Percentiles rank a stretch among this genome's conserved stretches.
Evolutionary conservation across 106 monocot species (phyloP).

Genomic region (Agapanthus africanus): DNA sequence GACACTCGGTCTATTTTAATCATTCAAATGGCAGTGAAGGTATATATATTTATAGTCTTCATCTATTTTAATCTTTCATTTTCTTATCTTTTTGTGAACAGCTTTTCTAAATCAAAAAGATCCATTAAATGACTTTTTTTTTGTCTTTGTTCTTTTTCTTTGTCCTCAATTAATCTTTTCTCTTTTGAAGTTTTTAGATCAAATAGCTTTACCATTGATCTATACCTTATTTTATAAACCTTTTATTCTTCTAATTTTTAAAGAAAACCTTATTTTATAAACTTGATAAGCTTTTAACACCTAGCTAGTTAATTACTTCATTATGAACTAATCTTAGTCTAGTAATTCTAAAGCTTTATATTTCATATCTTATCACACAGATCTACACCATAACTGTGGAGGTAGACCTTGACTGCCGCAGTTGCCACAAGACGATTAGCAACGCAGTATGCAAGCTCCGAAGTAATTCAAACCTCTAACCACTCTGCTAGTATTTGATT

Average conservation of each 20-base stretch:
- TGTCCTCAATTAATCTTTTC: too few relatives aligned
- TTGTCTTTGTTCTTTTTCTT: too few relatives aligned
- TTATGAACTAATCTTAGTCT: background rate
- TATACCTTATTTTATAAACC: background rate
- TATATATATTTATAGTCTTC: background rate
- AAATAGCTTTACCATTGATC: background rate
- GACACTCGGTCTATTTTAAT: too few relatives aligned
- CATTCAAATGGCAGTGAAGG: background rate
- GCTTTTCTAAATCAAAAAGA: too few relatives aligned
- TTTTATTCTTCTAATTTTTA: background rate
- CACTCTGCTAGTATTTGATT: background rate
- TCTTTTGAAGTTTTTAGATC: too few relatives aligned
- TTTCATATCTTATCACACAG: background rate
- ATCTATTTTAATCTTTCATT: too few relatives aligned
- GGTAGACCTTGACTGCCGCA: slow-evolving; percentile 22
- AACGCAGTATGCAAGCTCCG: slow-evolving; percentile 22
- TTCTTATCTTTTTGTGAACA: too few relatives aligned
- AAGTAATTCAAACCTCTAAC: slow-evolving; percentile 1
- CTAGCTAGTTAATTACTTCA: background rate
- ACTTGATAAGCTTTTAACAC: background rate
- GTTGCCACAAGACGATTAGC: slow-evolving; percentile 25
- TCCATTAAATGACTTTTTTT: too few relatives aligned
- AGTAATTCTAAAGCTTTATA: background rate
- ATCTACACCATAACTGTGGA: slow-evolving; percentile 13
- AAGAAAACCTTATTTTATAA: background rate